Base-by-base conservation (phyloP, 768 basidiomycete species). In the Mycena amicta region DNA sequence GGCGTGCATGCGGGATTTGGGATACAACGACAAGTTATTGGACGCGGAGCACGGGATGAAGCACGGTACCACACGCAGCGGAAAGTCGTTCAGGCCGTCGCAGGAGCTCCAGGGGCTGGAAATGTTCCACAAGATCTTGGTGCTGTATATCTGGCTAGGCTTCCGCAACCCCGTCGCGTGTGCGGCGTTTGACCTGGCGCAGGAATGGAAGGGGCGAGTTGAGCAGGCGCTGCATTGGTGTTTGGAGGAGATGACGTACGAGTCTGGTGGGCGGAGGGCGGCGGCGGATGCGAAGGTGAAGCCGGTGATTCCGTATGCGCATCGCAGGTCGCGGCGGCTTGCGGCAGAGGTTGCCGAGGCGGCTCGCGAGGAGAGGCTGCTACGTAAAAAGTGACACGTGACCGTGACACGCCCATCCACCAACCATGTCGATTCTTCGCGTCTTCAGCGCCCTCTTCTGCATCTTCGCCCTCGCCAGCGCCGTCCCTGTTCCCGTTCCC, bases 61-160 rank as follows among this genome's bases (percentile, higher is more conserved):
- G 49, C 58, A 57, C 23, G 49, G 52, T 51, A 41, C 45, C 27
- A 62, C 46, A 31, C 50, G 28, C 3, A 50, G 4, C 12, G 47
- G 29, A 31, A 40, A 46, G 13, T 31, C 33, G 15, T 41, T 27
- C 28, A 53, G 26, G 26, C 53, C 62, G 13, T n/a, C 43, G 12
- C 46, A 54, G 39, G 62, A 63, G 22, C 59, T 80, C 20, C 25
- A 49, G 5, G 39, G 50, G 16, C 71, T 98, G 46, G 95, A 98
- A 71, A 77, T 80, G 4, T 72, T 92, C 59, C 94, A 99, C 73
- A 89, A 88, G 66, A 74, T 84, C 28, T 66, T 93, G 27, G 86
- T 88, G 15, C 64, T 89, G 22, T 98, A 98, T 72, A 75, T 93
- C 50, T 99, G 96, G 96, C 77, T 95, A 62, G 78, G 80, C 20